Base-by-base conservation (phyloP, 176 grass and related monocot species). In the Alopecurus myosuroides region DNA sequence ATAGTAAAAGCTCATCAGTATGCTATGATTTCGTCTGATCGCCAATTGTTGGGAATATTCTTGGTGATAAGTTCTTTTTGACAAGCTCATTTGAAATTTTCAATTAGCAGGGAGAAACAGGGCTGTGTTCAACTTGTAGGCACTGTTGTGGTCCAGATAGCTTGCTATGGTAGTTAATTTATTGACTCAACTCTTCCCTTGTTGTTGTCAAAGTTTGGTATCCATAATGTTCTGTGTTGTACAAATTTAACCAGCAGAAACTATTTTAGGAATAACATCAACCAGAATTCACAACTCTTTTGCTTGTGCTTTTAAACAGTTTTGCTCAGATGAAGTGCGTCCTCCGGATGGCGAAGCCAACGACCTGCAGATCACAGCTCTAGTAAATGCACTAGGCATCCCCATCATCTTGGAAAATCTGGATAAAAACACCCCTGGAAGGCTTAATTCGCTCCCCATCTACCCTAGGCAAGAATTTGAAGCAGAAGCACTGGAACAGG, bases 321-420 rank as follows among this genome's bases (percentile, higher is more conserved):
- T 67, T 36, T 68, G 62, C 44, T 2, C 8, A 8, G 1, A 8
- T 17, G 31, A 81, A 52, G 63, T 69, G 45, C 63, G 45, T 15
- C 42, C 68, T 22, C 20, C 7, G 55, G 1, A 36, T 19, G 14
- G 15, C 15, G 39, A 60, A 84, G 81, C 81, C 61, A 58, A 7
- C 28, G 1, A 36, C 33, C 1, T 17, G 7, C 52, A 74, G 39
- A n/a, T 61, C 42, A 41, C 18, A 17, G 56, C 53, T 12, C 28
- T 84, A 42, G 55, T 13, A 40, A 23, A 76, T n/a, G 82, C 69
- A 76, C 55, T 76, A 20, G 52, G 70, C 22, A 35, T 84, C 70
- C 40, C 53, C 20, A 34, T 75, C n/a, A 3, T 46, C 13, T 1
- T 84, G 70, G 69, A 61, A 71, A 63, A 84, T 76, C 70, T 76